A percentile compares a stretch with the other conserved stretches of the same genome.
Evolutionary conservation across 2,329 filamentous ascomycete species (phyloP).

Genomic region (Colletotrichum horii): DNA sequence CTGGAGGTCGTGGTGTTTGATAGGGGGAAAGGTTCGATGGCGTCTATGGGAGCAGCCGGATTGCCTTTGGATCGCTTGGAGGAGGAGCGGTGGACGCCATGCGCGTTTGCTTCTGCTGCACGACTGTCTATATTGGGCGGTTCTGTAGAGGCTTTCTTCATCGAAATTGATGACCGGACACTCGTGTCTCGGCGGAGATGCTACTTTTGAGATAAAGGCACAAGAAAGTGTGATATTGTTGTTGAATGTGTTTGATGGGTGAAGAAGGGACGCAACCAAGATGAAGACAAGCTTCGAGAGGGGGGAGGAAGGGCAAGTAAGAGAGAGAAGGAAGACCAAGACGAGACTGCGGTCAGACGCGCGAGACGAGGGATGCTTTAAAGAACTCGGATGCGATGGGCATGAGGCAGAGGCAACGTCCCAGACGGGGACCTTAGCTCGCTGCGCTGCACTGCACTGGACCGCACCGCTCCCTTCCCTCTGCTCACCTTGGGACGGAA

Average conservation of each 20-base stretch:
- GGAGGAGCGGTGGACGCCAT: conserved; percentile 51
- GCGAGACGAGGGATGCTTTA: conserved; percentile 15
- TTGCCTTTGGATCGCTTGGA: conserved; percentile 44
- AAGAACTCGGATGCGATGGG: conserved; percentile 4
- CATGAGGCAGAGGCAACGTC: conserved; percentile 18
- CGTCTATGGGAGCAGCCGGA: conserved; percentile 10
- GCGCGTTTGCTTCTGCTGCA: conserved; percentile 58
- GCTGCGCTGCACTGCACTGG: not conserved
- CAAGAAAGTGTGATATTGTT: not conserved
- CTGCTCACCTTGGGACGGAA: not conserved
- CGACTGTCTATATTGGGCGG: conserved; percentile 60
- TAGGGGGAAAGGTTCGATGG: conserved; percentile 22
- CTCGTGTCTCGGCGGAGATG: conserved; percentile 16
- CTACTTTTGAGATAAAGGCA: not conserved
- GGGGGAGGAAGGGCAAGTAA: conserved; percentile 1
- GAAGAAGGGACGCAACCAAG: not conserved
- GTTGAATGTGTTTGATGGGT: not conserved
- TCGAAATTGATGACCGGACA: conserved; percentile 51
- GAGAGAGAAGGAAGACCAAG: not conserved
- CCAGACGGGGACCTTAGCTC: not conserved
- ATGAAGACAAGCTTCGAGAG: conserved; percentile 7
- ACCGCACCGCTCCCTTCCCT: not conserved
- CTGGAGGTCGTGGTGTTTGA: conserved; percentile 11
- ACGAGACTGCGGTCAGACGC: conserved; percentile 1
- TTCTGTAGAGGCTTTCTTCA: conserved; percentile 65